These are phyloP conservation scores for Alternaria arborescens DNA, from an alignment of 2,329 filamentous ascomycete species.

Conservation along the genomic window DNA sequence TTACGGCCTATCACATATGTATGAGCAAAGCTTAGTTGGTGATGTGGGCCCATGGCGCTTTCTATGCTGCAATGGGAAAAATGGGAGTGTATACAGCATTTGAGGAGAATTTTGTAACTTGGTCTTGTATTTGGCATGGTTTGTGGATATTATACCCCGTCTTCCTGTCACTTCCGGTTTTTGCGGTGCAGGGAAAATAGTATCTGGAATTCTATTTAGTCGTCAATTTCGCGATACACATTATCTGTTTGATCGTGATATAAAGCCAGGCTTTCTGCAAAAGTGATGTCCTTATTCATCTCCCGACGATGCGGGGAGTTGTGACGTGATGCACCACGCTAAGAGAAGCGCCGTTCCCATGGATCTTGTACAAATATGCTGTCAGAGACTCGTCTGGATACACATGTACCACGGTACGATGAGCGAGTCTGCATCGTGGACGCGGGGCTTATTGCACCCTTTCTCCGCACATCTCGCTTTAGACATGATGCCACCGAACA, in stretches of 20 bases:
- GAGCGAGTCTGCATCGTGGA: background rate
- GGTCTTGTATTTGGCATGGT: conserved; percentile 6
- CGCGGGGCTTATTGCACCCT: background rate
- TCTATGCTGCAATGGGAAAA: conserved; percentile 2
- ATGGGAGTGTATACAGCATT: background rate
- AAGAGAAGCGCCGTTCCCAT: background rate
- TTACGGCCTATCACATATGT: conserved; percentile 2
- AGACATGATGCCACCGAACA: background rate
- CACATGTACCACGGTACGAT: background rate
- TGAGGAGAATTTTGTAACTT: background rate
- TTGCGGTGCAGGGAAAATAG: conserved; percentile 1
- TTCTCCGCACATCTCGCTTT: background rate
- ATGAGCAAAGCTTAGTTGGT: conserved; percentile 1
- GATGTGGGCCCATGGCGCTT: background rate
- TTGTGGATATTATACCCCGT: conserved; percentile 17
- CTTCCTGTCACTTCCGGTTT: conserved; percentile 8
- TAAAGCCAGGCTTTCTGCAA: background rate
- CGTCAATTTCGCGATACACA: background rate
- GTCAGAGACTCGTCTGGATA: conserved; percentile 2
- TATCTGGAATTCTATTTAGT: conserved; percentile 1
- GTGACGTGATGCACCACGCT: background rate
- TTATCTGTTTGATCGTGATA: background rate
- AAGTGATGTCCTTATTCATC: background rate
- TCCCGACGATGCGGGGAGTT: background rate
- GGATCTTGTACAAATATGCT: background rate